Conservation (phyloP, 257 asterid species). For the Cynanchum wilfordii region DNA sequence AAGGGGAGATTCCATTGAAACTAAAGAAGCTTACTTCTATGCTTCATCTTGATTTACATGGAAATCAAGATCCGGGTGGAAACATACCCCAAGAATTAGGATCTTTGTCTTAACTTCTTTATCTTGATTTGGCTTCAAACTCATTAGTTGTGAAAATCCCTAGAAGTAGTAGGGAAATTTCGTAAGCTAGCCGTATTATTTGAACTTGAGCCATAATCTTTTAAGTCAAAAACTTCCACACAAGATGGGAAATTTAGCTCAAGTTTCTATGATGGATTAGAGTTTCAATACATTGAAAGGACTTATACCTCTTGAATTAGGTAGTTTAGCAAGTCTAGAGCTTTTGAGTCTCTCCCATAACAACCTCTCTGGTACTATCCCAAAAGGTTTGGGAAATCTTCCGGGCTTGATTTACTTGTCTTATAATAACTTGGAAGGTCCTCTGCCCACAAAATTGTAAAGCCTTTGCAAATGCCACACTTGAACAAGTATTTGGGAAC, state of each 20-base stretch:
- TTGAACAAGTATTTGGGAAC: constrained; percentile 25
- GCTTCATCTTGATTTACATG: constrained; percentile 17
- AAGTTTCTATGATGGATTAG: constrained; percentile 25
- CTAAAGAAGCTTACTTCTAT: constrained; percentile 18
- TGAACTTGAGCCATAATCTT: constrained; percentile 32
- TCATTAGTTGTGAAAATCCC: constrained; percentile 33
- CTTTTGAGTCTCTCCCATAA: constrained; percentile 31
- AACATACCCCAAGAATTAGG: constrained; percentile 26
- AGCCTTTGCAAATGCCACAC: constrained; percentile 26
- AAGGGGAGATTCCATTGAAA: constrained; percentile 29
- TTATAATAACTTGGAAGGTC: constrained; percentile 37
- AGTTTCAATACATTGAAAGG: constrained; percentile 32
- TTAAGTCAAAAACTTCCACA: constrained; percentile 24
- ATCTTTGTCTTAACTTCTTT: constrained; percentile 7
- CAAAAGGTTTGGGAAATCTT: constrained; percentile 17
- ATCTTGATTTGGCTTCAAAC: constrained; percentile 26
- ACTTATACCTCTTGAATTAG: constrained; percentile 22
- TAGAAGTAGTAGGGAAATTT: constrained; percentile 21
- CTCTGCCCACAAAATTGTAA: constrained; percentile 23
- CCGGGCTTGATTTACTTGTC: constrained; percentile 27
- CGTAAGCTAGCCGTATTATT: background rate
- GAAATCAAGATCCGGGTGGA: constrained; percentile 28
- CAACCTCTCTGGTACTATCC: constrained; percentile 35
- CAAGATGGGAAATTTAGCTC: constrained; percentile 23
- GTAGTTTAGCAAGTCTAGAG: constrained; percentile 12